Evolutionary conservation across 1,139 yeast genomes (phyloP).

Genomic region (Nakaseomyces bracarensis): DNA sequence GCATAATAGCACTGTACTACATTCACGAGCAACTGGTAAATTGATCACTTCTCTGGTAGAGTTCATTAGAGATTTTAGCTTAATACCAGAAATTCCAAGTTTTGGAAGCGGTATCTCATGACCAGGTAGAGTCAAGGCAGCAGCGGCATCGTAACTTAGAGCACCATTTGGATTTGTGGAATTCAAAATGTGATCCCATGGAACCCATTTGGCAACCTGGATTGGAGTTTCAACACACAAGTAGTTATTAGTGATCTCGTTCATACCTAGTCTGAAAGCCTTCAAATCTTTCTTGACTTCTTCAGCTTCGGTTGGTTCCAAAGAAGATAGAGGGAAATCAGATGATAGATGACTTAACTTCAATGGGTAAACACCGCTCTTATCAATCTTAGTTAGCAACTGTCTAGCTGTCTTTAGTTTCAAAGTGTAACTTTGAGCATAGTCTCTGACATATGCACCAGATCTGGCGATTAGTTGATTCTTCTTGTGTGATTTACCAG

Average conservation of each 20-base stretch:
- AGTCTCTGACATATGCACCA: slow-evolving; percentile 76
- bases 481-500: slow-evolving; percentile 51
- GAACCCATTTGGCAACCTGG: slow-evolving; percentile 60
- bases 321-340: slow-evolving; percentile 47
- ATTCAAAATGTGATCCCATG: slow-evolving; percentile 54
- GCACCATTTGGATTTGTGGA: slow-evolving; percentile 57
- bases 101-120: slow-evolving; percentile 65
- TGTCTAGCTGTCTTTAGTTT: slow-evolving; percentile 69
- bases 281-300: slow-evolving; percentile 47
- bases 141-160: slow-evolving; percentile 55
- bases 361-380: slow-evolving; percentile 85
- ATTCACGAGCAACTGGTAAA: slow-evolving; percentile 64
- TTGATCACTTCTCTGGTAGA: slow-evolving; percentile 39
- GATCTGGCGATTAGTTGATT: slow-evolving; percentile 53
- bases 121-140: slow-evolving; percentile 57
- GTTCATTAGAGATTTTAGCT: slow-evolving; percentile 55
- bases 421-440: slow-evolving; percentile 66
- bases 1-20: slow-evolving; percentile 59
- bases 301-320: slow-evolving; percentile 34
- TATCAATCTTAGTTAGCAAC: slow-evolving; percentile 63
- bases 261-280: slow-evolving; percentile 64
- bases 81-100: slow-evolving; percentile 57
- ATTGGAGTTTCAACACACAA: slow-evolving; percentile 70
- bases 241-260: slow-evolving; percentile 75
- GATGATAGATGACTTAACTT: slow-evolving; percentile 62